These are phyloP conservation scores for Jamesozyma lodderae DNA, from an alignment of 805 yeast species.

Conservation along the genomic window DNA sequence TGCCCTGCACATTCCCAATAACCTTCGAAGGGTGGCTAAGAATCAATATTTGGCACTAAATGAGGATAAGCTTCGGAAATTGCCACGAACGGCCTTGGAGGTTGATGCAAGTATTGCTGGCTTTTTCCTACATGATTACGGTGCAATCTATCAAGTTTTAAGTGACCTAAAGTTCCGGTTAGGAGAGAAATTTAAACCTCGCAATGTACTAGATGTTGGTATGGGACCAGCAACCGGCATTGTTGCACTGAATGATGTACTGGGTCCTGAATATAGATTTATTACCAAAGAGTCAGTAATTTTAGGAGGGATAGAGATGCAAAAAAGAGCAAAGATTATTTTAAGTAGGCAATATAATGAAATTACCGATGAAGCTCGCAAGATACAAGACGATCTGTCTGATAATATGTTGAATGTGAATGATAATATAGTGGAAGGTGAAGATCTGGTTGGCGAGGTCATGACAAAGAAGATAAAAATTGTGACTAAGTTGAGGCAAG, in stretches of 20 bases:
- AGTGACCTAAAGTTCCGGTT: slow-evolving; percentile 52
- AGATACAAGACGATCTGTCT: slow-evolving; percentile 7
- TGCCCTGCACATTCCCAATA: slow-evolving; percentile 51
- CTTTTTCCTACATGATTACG: slow-evolving; percentile 72
- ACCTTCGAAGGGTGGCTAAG: slow-evolving; percentile 55
- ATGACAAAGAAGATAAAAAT: slow-evolving; percentile 47
- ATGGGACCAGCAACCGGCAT: slow-evolving; percentile 91
- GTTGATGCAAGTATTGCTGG: slow-evolving; percentile 79
- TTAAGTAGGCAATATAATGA: slow-evolving; percentile 62
- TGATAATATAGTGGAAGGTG: slow-evolving; percentile 18
- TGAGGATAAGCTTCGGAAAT: slow-evolving; percentile 45
- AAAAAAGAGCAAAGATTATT: slow-evolving; percentile 65
- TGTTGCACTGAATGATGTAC: slow-evolving; percentile 69
- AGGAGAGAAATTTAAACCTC: slow-evolving; percentile 46
- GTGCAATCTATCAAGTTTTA: slow-evolving; percentile 56
- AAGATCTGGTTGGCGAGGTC: slow-evolving; percentile 42
- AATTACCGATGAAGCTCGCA: slow-evolving; percentile 15
- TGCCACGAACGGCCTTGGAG: slow-evolving; percentile 38
- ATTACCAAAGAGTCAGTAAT: slow-evolving; percentile 61
- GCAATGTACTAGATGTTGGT: slow-evolving; percentile 66
- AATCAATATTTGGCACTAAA: slow-evolving; percentile 42
- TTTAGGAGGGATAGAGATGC: slow-evolving; percentile 66
- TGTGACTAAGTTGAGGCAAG: slow-evolving; percentile 46
- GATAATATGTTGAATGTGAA: neutral
- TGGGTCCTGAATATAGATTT: slow-evolving; percentile 59